Conservation (phyloP, 2,329 filamentous ascomycete genomes). For the Pezicula rhizophila region DNA sequence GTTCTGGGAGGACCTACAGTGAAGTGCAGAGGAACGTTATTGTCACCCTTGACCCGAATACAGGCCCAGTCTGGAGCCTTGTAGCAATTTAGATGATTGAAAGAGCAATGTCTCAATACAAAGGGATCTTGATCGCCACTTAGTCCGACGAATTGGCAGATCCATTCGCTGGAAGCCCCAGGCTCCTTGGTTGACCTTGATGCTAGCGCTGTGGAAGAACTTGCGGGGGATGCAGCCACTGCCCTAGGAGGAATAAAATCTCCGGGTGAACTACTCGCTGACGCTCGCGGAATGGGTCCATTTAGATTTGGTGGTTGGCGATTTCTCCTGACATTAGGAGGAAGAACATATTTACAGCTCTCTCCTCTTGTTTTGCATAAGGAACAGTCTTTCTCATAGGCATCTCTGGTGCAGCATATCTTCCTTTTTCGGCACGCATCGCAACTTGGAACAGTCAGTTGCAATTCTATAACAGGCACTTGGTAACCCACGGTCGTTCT, state of each 20-base stretch:
- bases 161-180: slow-evolving; percentile 9
- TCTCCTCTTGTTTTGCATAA: slow-evolving; percentile 19
- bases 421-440: slow-evolving; percentile 23
- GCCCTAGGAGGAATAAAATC: slow-evolving; percentile 6
- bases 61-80: slow-evolving; percentile 19
- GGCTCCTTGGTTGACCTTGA: neutral
- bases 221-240: neutral
- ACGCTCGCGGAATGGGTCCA: slow-evolving; percentile 4
- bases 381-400: slow-evolving; percentile 18
- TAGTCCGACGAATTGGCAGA: slow-evolving; percentile 20
- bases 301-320: slow-evolving; percentile 7
- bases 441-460: slow-evolving; percentile 12
- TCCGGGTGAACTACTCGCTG: slow-evolving; percentile 11
- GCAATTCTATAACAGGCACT: neutral
- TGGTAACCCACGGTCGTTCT: slow-evolving; percentile 18
- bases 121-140: slow-evolving; percentile 23
- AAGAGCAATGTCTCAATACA: slow-evolving; percentile 21
- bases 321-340: slow-evolving; percentile 18
- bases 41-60: slow-evolving; percentile 16
- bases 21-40: slow-evolving; percentile 16
- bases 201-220: neutral
- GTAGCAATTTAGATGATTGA: slow-evolving; percentile 22
- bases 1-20: slow-evolving; percentile 11
- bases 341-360: slow-evolving; percentile 19
- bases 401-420: slow-evolving; percentile 22